Evolutionary conservation across 2,329 filamentous ascomycete genomes (phyloP).

Genomic region (Penicillium sp.): DNA sequence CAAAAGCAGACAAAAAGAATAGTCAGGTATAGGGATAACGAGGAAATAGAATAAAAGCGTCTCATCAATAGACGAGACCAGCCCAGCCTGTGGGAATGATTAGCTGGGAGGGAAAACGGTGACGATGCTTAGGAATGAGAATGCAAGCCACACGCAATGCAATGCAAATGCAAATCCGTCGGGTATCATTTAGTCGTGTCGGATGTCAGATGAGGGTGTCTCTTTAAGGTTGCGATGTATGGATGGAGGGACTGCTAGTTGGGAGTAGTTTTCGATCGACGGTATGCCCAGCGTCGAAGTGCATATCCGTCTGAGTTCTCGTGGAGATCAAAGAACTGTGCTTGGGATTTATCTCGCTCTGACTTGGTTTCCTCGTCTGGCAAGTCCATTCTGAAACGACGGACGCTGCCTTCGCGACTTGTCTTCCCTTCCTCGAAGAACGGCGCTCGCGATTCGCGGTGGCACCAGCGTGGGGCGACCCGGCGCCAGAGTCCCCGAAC

Average conservation of each 20-base stretch:
- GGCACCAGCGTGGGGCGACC: slow-evolving; percentile 43
- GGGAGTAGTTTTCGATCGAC: slow-evolving; percentile 13
- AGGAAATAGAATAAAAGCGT: neutral
- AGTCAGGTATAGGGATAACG: neutral
- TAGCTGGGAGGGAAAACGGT: neutral
- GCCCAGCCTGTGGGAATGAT: neutral
- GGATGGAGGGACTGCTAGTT: neutral
- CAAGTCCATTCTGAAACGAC: slow-evolving; percentile 46
- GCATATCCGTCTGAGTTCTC: neutral
- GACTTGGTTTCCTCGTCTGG: slow-evolving; percentile 28
- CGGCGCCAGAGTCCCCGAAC: slow-evolving; percentile 43
- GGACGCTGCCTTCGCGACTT: slow-evolving; percentile 44
- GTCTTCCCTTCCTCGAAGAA: slow-evolving; percentile 45
- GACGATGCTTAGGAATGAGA: slow-evolving; percentile 2
- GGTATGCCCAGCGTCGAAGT: slow-evolving; percentile 15
- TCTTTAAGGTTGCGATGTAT: neutral
- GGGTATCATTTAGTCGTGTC: slow-evolving; percentile 4
- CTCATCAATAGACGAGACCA: neutral
- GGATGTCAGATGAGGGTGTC: no score
- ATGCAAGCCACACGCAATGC: slow-evolving; percentile 7
- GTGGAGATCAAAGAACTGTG: slow-evolving; percentile 9
- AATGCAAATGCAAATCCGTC: slow-evolving; percentile 14
- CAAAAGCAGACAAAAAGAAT: neutral
- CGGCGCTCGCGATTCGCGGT: slow-evolving; percentile 32
- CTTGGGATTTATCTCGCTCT: slow-evolving; percentile 2